phyloP scores from a whole-genome alignment of 2,329 filamentous ascomycete genomes.

The Colletotrichum noveboracense region DNA sequence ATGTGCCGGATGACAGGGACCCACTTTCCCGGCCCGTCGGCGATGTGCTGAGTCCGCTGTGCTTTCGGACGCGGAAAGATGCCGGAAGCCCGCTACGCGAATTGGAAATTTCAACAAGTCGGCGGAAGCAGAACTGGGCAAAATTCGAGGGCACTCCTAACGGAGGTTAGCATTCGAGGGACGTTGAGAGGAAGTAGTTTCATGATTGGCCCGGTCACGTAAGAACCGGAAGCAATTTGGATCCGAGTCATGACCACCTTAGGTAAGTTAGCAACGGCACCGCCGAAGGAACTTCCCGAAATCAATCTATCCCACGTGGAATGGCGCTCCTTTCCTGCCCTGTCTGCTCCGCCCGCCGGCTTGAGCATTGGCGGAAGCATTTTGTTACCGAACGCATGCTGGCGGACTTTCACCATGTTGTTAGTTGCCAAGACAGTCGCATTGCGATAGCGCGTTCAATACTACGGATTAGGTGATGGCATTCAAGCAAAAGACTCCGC shows the following conservation, averaged over 20 bases:
- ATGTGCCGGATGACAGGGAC: background rate
- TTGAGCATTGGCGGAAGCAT: background rate
- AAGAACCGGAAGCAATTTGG: slow-evolving; percentile 10
- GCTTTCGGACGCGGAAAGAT: background rate
- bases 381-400: background rate
- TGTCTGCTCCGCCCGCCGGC: background rate
- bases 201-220: slow-evolving; percentile 17
- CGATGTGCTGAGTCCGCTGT: background rate
- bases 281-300: slow-evolving; percentile 4
- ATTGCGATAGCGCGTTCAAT: background rate
- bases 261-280: background rate
- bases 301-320: background rate
- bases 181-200: background rate
- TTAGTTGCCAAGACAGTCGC: background rate
- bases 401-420: background rate
- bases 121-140: background rate
- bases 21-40: slow-evolving; percentile 1
- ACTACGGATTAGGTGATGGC: background rate
- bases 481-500: background rate
- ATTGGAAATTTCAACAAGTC: background rate
- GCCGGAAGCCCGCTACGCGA: background rate
- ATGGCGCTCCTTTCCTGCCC: background rate
- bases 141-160: background rate
- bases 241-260: slow-evolving; percentile 2
- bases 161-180: background rate